A percentile compares a stretch with the other conserved stretches of the same genome.
Conservation (phyloP, 352 stramenopile genomes). For the Pythium guiyangense region DNA sequence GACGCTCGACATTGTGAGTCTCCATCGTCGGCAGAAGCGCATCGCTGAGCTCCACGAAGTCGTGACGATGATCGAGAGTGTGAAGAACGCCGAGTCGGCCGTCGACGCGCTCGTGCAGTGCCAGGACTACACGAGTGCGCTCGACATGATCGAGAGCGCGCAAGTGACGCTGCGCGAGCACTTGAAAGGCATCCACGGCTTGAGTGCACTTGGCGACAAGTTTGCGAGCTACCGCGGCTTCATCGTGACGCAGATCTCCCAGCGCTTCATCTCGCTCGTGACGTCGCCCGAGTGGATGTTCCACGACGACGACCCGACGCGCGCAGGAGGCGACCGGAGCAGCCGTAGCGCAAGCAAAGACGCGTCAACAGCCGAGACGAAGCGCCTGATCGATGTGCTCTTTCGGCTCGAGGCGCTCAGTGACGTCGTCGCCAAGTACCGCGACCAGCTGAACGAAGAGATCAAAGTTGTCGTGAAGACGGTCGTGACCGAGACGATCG, state of each 20-base stretch:
- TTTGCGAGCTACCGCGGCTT: constrained; percentile 66
- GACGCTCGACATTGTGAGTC: constrained; percentile 82
- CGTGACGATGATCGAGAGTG: constrained; percentile 79
- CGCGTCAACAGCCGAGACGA: constrained; percentile 35
- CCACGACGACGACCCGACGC: constrained; percentile 36
- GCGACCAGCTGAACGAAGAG: constrained; percentile 80
- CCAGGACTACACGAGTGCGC: constrained; percentile 73
- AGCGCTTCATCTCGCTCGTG: constrained; percentile 74
- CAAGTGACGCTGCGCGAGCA: constrained; percentile 63
- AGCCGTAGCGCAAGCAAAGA: constrained; percentile 25
- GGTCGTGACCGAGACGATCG: constrained; percentile 86
- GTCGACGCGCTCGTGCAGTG: constrained; percentile 83
- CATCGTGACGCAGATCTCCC: constrained; percentile 73
- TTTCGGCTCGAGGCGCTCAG: constrained; percentile 71
- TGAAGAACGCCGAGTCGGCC: constrained; percentile 79
- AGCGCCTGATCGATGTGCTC: constrained; percentile 57
- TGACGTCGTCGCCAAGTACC: constrained; percentile 71
- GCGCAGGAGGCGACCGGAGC: constrained; percentile 7
- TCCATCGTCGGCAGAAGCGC: constrained; percentile 78
- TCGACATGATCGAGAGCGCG: constrained; percentile 76
- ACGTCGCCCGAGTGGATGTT: constrained; percentile 84
- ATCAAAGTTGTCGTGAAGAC: constrained; percentile 87
- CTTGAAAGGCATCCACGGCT: constrained; percentile 72
- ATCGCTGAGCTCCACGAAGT: constrained; percentile 80
- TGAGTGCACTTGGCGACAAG: constrained; percentile 72